A percentile compares a stretch with the other conserved stretches of the same genome.
phyloP scores from a whole-genome alignment of 2,329 filamentous ascomycete species.

The Nemania abortiva region DNA sequence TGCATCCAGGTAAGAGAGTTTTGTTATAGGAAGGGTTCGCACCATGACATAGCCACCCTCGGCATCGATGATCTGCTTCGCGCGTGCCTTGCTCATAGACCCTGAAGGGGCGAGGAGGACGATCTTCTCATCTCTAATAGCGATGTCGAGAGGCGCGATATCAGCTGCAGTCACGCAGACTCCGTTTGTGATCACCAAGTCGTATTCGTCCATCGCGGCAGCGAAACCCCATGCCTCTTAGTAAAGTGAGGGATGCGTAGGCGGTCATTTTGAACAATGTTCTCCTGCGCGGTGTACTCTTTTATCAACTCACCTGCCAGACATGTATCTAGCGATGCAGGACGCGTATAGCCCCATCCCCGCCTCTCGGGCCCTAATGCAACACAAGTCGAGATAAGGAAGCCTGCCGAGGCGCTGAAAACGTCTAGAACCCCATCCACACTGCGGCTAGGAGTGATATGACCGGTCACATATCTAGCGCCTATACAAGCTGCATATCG shows the following conservation, averaged over 20 bases:
- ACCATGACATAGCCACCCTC: slow-evolving; percentile 59
- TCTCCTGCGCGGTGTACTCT: not conserved
- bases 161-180: slow-evolving; percentile 59
- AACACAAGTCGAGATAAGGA: slow-evolving; percentile 19
- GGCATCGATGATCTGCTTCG: slow-evolving; percentile 55
- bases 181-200: slow-evolving; percentile 59
- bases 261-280: not conserved
- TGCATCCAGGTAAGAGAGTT: not conserved
- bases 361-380: slow-evolving; percentile 2
- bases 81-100: slow-evolving; percentile 47
- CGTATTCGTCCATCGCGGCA: slow-evolving; percentile 48
- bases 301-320: slow-evolving; percentile 3
- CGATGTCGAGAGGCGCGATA: slow-evolving; percentile 57
- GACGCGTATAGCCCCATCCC: slow-evolving; percentile 9
- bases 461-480: not conserved
- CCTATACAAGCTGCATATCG: no score
- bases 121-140: slow-evolving; percentile 59
- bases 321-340: slow-evolving; percentile 9
- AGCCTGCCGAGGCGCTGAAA: not conserved
- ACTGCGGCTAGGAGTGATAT: not conserved
- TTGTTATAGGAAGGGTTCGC: slow-evolving; percentile 1
- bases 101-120: slow-evolving; percentile 55
- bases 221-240: not conserved
- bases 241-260: not conserved
- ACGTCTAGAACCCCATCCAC: not conserved